Conservation (phyloP, 2,329 filamentous ascomycete species). For the Pyrenochaeta sp. region DNA sequence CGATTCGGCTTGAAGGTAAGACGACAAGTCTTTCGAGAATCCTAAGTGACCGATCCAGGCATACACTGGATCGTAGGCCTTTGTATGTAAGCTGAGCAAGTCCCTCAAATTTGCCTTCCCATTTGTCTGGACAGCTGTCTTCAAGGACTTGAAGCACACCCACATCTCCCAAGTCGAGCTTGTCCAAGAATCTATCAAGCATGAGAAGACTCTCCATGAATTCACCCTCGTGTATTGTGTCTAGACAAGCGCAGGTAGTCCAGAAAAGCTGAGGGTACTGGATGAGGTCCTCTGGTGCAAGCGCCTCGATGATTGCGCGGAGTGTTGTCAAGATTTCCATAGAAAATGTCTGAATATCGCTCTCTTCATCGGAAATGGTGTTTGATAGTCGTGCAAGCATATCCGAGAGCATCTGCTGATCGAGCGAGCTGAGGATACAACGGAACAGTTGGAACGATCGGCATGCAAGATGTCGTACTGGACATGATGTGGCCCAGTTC, state of each 20-base stretch:
- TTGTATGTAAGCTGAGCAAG: constrained; percentile 88
- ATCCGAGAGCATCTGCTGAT: constrained; percentile 93
- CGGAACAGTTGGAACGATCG: constrained; percentile 97
- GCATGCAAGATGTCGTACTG: constrained; percentile 92
- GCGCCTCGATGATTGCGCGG: constrained; percentile 86
- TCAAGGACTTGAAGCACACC: constrained; percentile 73
- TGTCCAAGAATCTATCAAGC: constrained; percentile 84
- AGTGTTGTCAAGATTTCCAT: constrained; percentile 97
- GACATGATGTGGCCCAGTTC: constrained; percentile 96
- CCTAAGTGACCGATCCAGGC: constrained; percentile 77
- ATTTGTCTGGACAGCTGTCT: constrained; percentile 81
- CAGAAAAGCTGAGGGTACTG: constrained; percentile 97
- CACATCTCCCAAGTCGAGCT: constrained; percentile 78
- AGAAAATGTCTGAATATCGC: constrained; percentile 93
- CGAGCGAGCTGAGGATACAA: constrained; percentile 87
- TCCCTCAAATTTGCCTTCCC: constrained; percentile 90
- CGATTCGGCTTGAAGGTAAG: constrained; percentile 78
- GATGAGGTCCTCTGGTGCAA: constrained; percentile 79
- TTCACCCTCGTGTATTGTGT: constrained; percentile 95
- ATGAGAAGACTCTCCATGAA: constrained; percentile 92
- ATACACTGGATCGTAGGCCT: constrained; percentile 84
- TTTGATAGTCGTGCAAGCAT: constrained; percentile 96
- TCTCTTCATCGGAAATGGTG: constrained; percentile 93
- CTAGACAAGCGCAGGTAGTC: constrained; percentile 94
- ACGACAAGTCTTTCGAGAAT: constrained; percentile 80